phyloP scores from a whole-genome alignment of 768 basidiomycete species.

The Tephrocybe sp. region DNA sequence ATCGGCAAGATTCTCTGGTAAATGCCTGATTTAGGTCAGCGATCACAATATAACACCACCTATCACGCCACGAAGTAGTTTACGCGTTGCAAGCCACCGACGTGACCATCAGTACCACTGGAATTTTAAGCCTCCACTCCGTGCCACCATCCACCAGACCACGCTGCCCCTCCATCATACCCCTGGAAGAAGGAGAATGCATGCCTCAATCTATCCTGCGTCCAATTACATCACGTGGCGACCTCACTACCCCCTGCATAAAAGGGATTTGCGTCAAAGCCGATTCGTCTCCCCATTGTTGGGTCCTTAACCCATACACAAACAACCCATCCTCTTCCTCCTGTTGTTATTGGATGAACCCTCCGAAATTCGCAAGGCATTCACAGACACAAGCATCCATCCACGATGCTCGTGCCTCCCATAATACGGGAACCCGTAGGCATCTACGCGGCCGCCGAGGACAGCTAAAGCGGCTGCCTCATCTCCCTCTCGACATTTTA shows the following conservation, averaged over 20 bases:
- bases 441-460: slow-evolving; percentile 11
- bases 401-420: neutral
- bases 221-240: slow-evolving; percentile 15
- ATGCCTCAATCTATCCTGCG: slow-evolving; percentile 4
- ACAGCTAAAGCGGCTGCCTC: slow-evolving; percentile 9
- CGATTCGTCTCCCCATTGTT: slow-evolving; percentile 8
- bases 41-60: slow-evolving; percentile 11
- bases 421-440: neutral
- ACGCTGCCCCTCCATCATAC: slow-evolving; percentile 11
- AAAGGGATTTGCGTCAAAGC: slow-evolving; percentile 7
- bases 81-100: slow-evolving; percentile 3
- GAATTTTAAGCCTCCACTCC: slow-evolving; percentile 1
- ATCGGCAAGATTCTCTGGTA: slow-evolving; percentile 6
- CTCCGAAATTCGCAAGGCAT: neutral
- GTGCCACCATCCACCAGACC: slow-evolving; percentile 10
- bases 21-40: slow-evolving; percentile 10
- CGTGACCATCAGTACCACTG: slow-evolving; percentile 5
- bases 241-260: slow-evolving; percentile 16
- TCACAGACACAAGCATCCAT: slow-evolving; percentile 3
- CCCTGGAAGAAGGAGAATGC: slow-evolving; percentile 13
- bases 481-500: slow-evolving; percentile 17
- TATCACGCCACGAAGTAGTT: slow-evolving; percentile 14
- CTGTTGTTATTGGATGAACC: slow-evolving; percentile 3
- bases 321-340: neutral
- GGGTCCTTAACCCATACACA: neutral